These are phyloP conservation scores for Misopates orontium DNA, from an alignment of 257 asterid species.

Conservation along the genomic window DNA sequence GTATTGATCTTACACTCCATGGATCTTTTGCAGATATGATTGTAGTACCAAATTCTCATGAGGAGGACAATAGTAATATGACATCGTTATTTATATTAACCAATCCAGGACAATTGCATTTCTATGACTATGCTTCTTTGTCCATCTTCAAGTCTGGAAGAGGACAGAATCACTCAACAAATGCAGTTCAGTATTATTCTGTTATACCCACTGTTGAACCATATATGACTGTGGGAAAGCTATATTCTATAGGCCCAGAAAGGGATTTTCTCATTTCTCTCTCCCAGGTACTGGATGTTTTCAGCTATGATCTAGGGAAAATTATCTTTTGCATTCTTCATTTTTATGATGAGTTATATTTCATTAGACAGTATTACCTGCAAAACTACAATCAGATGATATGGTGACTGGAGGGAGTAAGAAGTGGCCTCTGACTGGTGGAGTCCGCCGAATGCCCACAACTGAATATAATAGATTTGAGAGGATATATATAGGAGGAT, in stretches of 20 bases:
- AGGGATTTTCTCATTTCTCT: conserved; percentile 39
- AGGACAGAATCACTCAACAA: conserved; percentile 52
- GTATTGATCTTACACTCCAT: conserved; percentile 81
- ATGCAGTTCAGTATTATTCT: conserved; percentile 56
- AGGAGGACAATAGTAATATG: conserved; percentile 38
- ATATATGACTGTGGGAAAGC: conserved; percentile 68
- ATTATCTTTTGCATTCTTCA: conserved; percentile 10
- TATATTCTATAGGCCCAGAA: conserved; percentile 38
- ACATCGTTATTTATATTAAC: conserved; percentile 75
- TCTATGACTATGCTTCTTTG: conserved; percentile 61
- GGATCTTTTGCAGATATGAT: conserved; percentile 89
- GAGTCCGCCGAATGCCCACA: conserved; percentile 50
- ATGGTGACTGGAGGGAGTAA: conserved; percentile 35
- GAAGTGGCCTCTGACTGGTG: conserved; percentile 84
- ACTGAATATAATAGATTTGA: conserved; percentile 48
- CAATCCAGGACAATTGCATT: conserved; percentile 84
- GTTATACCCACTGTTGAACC: conserved; percentile 84
- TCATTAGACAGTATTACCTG: conserved; percentile 60
- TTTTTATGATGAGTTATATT: conserved; percentile 36
- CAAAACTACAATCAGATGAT: conserved; percentile 41
- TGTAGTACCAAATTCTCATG: conserved; percentile 48
- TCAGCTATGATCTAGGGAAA: conserved; percentile 26
- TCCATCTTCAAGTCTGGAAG: conserved; percentile 60
- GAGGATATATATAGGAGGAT: conserved; percentile 83
- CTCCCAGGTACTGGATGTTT: conserved; percentile 54